Evolutionary conservation across 2,329 filamentous ascomycete genomes (phyloP).

Genomic region (Fusarium coffeatum): DNA sequence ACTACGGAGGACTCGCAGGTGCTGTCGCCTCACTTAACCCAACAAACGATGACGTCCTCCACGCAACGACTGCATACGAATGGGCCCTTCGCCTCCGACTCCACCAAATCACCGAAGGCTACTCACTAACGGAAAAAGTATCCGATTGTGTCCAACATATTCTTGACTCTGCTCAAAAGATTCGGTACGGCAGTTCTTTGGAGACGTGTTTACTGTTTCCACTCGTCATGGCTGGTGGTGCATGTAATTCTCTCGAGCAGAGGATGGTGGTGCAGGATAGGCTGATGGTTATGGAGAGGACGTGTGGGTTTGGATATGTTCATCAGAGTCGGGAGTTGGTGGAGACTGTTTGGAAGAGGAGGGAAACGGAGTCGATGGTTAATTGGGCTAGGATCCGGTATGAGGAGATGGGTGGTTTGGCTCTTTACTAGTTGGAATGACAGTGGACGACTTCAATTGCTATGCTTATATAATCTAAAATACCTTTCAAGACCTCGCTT

Average conservation of each 20-base stretch:
- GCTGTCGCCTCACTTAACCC: neutral
- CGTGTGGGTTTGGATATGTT: conserved; percentile 7
- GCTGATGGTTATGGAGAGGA: conserved; percentile 11
- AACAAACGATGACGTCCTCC: conserved; percentile 1
- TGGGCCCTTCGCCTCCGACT: conserved; percentile 13
- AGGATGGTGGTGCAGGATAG: conserved; percentile 12
- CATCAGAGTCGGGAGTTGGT: conserved; percentile 17
- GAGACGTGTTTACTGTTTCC: conserved; percentile 9
- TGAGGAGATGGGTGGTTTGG: conserved; percentile 16
- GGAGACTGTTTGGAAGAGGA: conserved; percentile 18
- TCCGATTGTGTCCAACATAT: conserved; percentile 8
- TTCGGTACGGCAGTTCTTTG: neutral
- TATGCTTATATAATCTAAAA: neutral
- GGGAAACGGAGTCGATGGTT: conserved; percentile 9
- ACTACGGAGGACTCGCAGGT: conserved; percentile 4
- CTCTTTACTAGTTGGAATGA: neutral
- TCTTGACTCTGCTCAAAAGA: neutral
- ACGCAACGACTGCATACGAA: conserved; percentile 12
- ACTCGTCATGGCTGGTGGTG: conserved; percentile 7
- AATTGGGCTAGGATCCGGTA: conserved; percentile 18
- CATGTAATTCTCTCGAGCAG: conserved; percentile 6
- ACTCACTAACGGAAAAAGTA: neutral
- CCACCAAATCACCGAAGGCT: conserved; percentile 17
- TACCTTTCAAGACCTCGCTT: neutral
- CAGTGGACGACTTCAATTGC: neutral